Conservation (phyloP, 305 asterid species). For the Fraxinus latifolia region DNA sequence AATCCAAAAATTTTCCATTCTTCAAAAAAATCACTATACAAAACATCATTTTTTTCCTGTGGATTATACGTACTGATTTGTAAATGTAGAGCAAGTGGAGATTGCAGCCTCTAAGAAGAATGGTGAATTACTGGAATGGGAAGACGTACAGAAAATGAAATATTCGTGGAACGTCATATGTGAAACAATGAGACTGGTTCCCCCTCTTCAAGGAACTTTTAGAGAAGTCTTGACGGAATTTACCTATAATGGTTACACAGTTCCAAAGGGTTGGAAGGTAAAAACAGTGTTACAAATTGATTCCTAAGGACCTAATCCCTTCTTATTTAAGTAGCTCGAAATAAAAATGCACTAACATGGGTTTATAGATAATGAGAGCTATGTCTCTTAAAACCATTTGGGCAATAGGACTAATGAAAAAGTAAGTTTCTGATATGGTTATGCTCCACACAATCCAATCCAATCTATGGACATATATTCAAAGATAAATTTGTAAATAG, state of each 20-base stretch:
- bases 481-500: not conserved
- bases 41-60: too few relatives aligned
- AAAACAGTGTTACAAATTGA: too few relatives aligned
- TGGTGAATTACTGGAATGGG: conserved; percentile 33
- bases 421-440: not conserved
- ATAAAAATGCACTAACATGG: too few relatives aligned
- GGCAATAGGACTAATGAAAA: not conserved
- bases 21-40: too few relatives aligned
- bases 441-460: too few relatives aligned
- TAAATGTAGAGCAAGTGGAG: conserved; percentile 40
- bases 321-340: too few relatives aligned
- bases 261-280: conserved; percentile 35
- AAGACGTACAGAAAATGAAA: conserved; percentile 23
- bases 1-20: too few relatives aligned
- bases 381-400: not conserved
- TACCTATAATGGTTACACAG: conserved; percentile 15
- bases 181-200: conserved; percentile 49
- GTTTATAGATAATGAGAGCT: too few relatives aligned
- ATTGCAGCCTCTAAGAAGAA: conserved; percentile 31
- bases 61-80: not conserved
- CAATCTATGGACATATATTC: not conserved
- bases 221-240: conserved; percentile 21
- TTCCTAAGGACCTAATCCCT: too few relatives aligned
- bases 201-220: conserved; percentile 44
- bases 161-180: conserved; percentile 27